These are phyloP conservation scores for Gracilaria caudata DNA, from an alignment of 23 red algal species.

Conservation along the genomic window DNA sequence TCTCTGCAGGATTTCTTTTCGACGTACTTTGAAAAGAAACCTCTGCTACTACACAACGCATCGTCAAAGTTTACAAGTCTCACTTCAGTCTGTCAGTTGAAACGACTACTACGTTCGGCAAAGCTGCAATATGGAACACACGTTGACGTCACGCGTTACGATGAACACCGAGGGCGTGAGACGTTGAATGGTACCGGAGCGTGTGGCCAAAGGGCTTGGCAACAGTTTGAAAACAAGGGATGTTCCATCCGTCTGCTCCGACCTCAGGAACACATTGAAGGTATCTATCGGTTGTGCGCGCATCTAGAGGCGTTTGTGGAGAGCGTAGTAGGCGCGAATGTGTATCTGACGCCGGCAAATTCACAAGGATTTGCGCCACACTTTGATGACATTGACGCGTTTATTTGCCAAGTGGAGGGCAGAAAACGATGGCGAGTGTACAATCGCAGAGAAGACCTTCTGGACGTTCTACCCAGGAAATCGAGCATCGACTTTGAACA, in stretches of 20 bases:
- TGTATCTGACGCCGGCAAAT: conserved; percentile 60
- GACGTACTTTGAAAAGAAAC: conserved; percentile 57
- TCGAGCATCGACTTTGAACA: conserved; percentile 66
- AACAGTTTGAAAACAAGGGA: conserved; percentile 33
- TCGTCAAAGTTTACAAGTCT: conserved; percentile 28
- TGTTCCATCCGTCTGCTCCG: conserved; percentile 68
- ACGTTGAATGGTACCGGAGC: conserved; percentile 14
- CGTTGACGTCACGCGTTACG: conserved; percentile 72
- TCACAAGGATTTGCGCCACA: conserved; percentile 84
- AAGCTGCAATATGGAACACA: conserved; percentile 59
- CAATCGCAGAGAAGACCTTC: conserved; percentile 30
- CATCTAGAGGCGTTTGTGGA: conserved; percentile 66
- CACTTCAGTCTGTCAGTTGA: conserved; percentile 14
- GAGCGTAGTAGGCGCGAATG: conserved; percentile 73
- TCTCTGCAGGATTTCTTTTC: conserved; percentile 36
- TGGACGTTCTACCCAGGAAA: conserved; percentile 62
- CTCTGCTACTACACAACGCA: conserved; percentile 30
- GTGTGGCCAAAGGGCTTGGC: conserved; percentile 33
- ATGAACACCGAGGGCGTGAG: background rate
- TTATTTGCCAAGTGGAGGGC: conserved; percentile 69
- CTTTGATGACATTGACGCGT: conserved; percentile 85
- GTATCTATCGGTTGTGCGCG: conserved; percentile 48
- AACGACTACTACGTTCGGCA: background rate
- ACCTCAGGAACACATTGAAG: conserved; percentile 59
- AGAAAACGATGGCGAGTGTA: conserved; percentile 76